Evolutionary conservation across 176 grass and related monocot genomes (phyloP), one percentile per base, ranked within the genome.

Genomic region (Juncus effusus): DNA sequence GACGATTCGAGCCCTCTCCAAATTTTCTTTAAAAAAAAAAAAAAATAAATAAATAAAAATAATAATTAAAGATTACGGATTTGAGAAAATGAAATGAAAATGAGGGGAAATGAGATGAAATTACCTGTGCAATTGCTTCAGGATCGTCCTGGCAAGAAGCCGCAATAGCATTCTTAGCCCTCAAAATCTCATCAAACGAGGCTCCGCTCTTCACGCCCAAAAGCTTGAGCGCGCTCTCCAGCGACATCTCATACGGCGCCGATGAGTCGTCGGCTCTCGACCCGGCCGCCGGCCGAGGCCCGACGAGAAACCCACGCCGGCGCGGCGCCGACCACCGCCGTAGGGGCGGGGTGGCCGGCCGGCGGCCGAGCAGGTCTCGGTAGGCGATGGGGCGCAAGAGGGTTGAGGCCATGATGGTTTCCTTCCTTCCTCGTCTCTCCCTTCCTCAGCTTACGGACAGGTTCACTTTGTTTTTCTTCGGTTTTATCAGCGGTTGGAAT

Each of bases 171-270:
- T 87, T 99, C 85, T 99, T 99, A 12, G 94, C 89, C 28, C 94
- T 81, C 5, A 99, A 80, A 70, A 99, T 99, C 50, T 99, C 95
- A 12, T 99, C 95, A 52, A 99, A 99, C 51, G 88, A 85, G 3
- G 89, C 83, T 38, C 80, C 83, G 59, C 90, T 80, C 4, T 74
- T 36, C 10, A 99, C 76, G 14, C 95, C 89, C 2, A 99, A 82
- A n/a, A 99, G 64, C 85, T 93, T 93, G 52, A 93, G 73, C 47
- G 89, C 89, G 72, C 78, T 57, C 78, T 99, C 85, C 52, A 93
- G 37, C n/a, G 85, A 84, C 89, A 99, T 99, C 69, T 84, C 94
- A 74, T 67, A 91, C 42, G 85, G 77, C 44, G 88, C 82, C 13
- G 85, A 86, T 8, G 88, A 87, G 56, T 97, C 94, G 64, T 87